Evolutionary conservation across 768 basidiomycete genomes (phyloP).

Genomic region (Calocybe gangraenosa): DNA sequence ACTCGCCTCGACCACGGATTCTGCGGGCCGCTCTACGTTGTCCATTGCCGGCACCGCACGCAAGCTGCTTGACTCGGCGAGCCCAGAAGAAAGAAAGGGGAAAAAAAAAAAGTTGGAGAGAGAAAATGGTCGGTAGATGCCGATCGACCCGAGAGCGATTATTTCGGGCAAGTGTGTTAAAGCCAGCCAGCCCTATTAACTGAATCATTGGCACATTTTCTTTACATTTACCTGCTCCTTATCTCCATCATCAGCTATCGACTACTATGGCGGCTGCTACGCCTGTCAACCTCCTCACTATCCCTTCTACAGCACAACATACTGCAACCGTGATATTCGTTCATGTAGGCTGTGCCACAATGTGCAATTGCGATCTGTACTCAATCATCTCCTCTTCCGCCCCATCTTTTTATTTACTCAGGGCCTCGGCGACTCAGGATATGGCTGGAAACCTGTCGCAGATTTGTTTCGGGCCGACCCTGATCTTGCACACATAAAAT

Average conservation of each 20-base stretch:
- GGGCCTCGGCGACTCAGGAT: conserved; percentile 74
- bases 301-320: conserved; percentile 58
- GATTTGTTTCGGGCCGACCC: conserved; percentile 55
- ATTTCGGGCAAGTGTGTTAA: conserved; percentile 26
- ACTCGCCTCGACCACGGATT: conserved; percentile 7
- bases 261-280: conserved; percentile 27
- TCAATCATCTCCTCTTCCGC: conserved; percentile 3
- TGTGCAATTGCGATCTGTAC: conserved; percentile 2
- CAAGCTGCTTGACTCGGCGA: not conserved
- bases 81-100: conserved; percentile 2
- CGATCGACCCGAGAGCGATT: conserved; percentile 37
- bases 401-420: conserved; percentile 23
- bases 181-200: conserved; percentile 14
- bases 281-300: conserved; percentile 45
- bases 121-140: conserved; percentile 36
- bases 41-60: conserved; percentile 5
- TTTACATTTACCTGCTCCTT: conserved; percentile 10
- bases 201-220: conserved; percentile 20
- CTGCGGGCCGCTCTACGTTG: conserved; percentile 8
- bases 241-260: conserved; percentile 16
- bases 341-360: conserved; percentile 53
- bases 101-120: conserved; percentile 7
- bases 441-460: conserved; percentile 77
- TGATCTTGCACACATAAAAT: conserved; percentile 74
- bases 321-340: conserved; percentile 87